Percentiles rank a stretch among this genome's conserved stretches.
phyloP scores from a whole-genome alignment of 148 eudicot species.

The Vaccinium vitisidaea region DNA sequence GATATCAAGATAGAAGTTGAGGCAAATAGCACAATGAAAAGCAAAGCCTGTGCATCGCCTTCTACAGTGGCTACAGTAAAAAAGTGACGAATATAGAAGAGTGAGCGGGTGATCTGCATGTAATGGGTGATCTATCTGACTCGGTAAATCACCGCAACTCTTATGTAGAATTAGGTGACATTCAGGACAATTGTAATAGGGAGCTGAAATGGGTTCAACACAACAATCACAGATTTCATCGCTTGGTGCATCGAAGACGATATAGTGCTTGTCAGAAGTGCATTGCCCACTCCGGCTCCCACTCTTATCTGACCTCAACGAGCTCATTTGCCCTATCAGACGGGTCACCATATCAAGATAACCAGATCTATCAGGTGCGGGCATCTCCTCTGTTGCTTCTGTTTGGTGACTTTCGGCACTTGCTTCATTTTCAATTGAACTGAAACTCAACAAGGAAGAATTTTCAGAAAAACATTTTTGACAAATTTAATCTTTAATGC shows the following conservation, averaged over 20 bases:
- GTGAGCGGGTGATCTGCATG: neutral
- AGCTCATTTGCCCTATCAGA: too few species aligned
- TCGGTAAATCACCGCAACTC: neutral
- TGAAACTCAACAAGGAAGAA: too few species aligned
- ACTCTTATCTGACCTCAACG: too few species aligned
- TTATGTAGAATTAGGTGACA: conserved; percentile 7
- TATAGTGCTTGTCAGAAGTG: too few species aligned
- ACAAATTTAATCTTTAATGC: too few species aligned
- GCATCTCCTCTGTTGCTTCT: too few species aligned
- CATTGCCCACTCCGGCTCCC: too few species aligned
- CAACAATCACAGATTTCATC: conserved; percentile 2
- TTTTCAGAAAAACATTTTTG: too few species aligned
- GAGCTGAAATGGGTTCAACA: neutral
- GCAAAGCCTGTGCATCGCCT: neutral
- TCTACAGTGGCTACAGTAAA: neutral
- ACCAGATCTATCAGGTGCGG: too few species aligned
- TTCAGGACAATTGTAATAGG: neutral
- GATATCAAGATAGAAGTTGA: neutral
- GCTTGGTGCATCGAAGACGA: neutral
- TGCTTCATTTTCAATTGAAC: too few species aligned
- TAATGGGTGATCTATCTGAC: neutral
- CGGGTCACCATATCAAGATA: too few species aligned
- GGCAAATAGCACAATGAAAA: neutral
- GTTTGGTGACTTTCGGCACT: too few species aligned
- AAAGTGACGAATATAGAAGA: neutral